Evolutionary conservation across 192 early-diverging fungal species (phyloP).

Genomic region (Powellomyces hirtus): DNA sequence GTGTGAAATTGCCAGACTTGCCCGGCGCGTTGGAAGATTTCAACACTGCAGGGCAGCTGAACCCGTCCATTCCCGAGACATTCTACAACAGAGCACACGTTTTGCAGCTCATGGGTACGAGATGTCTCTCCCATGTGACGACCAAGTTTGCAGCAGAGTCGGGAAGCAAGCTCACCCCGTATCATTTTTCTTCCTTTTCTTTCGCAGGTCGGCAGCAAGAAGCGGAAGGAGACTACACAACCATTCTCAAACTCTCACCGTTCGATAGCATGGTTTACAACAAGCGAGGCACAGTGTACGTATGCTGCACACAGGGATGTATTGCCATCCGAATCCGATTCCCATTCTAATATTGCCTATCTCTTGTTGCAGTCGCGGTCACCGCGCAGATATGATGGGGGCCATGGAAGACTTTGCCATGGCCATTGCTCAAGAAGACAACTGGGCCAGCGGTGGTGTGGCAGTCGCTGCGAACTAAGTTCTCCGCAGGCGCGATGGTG

Average conservation of each 20-base stretch:
- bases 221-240: slow-evolving; percentile 45
- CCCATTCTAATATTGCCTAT: not conserved
- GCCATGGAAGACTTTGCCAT: slow-evolving; percentile 50
- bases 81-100: slow-evolving; percentile 46
- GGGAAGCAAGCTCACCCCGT: not conserved
- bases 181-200: not conserved
- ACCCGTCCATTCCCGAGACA: slow-evolving; percentile 29
- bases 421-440: slow-evolving; percentile 23
- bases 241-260: slow-evolving; percentile 41
- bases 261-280: slow-evolving; percentile 33
- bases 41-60: slow-evolving; percentile 23
- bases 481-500: not conserved
- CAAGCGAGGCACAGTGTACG: slow-evolving; percentile 44
- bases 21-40: slow-evolving; percentile 42
- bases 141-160: not conserved
- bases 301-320: not conserved
- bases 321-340: no score
- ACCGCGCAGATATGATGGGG: slow-evolving; percentile 28
- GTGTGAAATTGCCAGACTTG: slow-evolving; percentile 22
- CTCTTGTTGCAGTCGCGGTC: slow-evolving; percentile 25
- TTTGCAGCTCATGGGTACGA: slow-evolving; percentile 26
- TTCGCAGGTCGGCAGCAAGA: slow-evolving; percentile 32
- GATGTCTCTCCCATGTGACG: not conserved
- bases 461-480: not conserved
- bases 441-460: not conserved